Base-by-base conservation (phyloP, 441 rosid genomes). In the Populus trichocarpa region DNA sequence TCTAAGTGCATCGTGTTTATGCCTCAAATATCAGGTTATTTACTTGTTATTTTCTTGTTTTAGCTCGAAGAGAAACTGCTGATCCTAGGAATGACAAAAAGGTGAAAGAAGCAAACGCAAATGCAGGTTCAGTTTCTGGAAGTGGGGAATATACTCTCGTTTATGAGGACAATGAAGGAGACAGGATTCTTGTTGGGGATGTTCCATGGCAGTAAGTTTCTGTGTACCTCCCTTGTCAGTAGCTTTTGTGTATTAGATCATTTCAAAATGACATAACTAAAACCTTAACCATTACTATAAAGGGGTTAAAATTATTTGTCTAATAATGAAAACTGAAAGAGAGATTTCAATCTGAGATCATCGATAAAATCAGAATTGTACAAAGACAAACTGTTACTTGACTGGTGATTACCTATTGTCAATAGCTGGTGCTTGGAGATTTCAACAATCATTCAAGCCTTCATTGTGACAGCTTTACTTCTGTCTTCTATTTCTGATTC, bases 161-260 rank as follows among this genome's bases (percentile, higher is more conserved):
- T 38, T 85, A 85, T 10, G 86, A 85, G 78, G 88, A 85, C 73
- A 77, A 76, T 42, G 88, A 85, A 77, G 88, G 86, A 35, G 88
- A 85, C 75, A 85, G 78, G 26, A 75, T 79, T n/a, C 78, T 79
- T 28, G 82, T 75, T 63, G 82, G 82, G 13, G 82, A 79, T 83
- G 86, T 85, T 75, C 88, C 88, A 25, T 85, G 88, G 88, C 79
- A 77, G 86, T 85, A 83, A 77, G 81, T 33, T 81, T 78, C 20
- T 23, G 16, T 36, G 50, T 11, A 12, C 50, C 50, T 42, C 50
- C 50, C 50, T 42, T 42, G 50, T 3, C 50, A 42, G 50, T 3
- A 42, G 16, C 16, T 30, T 30, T 30, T 30, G 32, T 38, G 13
- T 38, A 38, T 38, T 38, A 38, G 46, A 38, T 38, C 46, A 38